Evolutionary conservation across 2,329 filamentous ascomycete species (phyloP).

Genomic region (Fusarium sp.): DNA sequence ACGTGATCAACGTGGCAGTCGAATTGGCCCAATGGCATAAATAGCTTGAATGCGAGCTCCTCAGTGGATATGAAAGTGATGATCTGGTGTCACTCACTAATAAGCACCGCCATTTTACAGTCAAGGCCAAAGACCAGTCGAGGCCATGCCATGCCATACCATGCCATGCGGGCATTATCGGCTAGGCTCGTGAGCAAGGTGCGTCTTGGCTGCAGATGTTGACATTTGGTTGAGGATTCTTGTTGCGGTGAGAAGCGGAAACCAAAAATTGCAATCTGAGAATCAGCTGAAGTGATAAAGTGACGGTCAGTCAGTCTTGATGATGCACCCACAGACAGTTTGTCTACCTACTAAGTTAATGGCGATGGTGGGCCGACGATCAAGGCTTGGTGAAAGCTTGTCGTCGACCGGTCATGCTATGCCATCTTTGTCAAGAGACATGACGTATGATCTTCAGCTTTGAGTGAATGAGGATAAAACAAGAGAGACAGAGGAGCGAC

Average conservation of each 20-base stretch:
- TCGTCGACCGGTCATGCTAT: not conserved
- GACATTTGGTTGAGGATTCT: not conserved
- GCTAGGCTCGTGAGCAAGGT: conserved; percentile 13
- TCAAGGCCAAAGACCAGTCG: not conserved
- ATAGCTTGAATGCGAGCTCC: not conserved
- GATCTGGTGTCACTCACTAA: not conserved
- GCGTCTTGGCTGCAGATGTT: conserved; percentile 26
- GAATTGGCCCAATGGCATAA: not conserved
- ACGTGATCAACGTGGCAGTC: conserved; percentile 13
- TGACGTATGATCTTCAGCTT: conserved; percentile 19
- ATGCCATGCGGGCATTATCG: conserved; percentile 15
- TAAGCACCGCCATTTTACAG: not conserved
- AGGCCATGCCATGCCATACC: not conserved
- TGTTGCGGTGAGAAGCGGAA: conserved; percentile 28
- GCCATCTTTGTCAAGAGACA: conserved; percentile 12
- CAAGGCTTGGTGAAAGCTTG: conserved; percentile 28
- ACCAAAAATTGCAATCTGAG: not conserved
- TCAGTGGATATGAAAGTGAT: not conserved
- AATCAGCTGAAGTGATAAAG: not conserved
- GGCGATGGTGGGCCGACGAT: conserved; percentile 12
- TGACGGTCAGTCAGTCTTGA: not conserved
- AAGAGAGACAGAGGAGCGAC: conserved; percentile 14
- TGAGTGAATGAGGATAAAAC: conserved; percentile 1
- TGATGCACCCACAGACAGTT: not conserved
- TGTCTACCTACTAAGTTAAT: not conserved